Percentiles rank a stretch among this genome's conserved stretches.
These are phyloP conservation scores for Pseudozyma sp. DNA, from an alignment of 1,284 basidiomycete species.

Conservation along the genomic window DNA sequence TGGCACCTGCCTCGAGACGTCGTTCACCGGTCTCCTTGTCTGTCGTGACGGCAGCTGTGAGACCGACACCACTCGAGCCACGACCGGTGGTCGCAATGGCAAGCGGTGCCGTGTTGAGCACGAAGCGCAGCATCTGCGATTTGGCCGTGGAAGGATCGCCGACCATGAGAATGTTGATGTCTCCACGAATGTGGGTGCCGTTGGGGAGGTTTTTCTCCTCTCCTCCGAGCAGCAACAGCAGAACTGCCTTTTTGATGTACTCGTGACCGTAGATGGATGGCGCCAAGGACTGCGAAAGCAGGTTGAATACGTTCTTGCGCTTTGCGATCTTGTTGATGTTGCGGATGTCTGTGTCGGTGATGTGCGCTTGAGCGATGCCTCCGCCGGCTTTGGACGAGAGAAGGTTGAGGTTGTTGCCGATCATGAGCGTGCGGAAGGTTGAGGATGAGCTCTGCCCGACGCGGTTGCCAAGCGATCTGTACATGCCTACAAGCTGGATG, in stretches of 20 bases:
- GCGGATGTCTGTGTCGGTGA: conserved; percentile 95
- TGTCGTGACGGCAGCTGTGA: conserved; percentile 98
- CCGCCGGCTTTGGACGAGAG: conserved; percentile 95
- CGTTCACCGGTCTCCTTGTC: conserved; percentile 96
- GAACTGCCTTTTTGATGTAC: conserved; percentile 92
- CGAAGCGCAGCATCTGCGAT: conserved; percentile 94
- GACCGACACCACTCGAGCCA: conserved; percentile 96
- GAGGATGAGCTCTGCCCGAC: conserved; percentile 77
- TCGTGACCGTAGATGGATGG: conserved; percentile 98
- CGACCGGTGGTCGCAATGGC: conserved; percentile 98
- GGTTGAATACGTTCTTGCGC: conserved; percentile 81
- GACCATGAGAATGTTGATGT: conserved; percentile 99
- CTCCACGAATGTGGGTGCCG: conserved; percentile 98
- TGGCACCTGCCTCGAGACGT: conserved; percentile 95
- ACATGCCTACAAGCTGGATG: conserved; percentile 95
- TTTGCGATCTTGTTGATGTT: conserved; percentile 95
- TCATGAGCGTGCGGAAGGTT: conserved; percentile 89
- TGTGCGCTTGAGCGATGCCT: conserved; percentile 89
- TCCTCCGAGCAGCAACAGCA: conserved; percentile 92
- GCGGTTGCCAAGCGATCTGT: conserved; percentile 87
- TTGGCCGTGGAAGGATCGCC: conserved; percentile 99
- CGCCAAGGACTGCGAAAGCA: conserved; percentile 93
- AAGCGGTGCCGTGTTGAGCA: conserved; percentile 93
- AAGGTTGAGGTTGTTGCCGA: conserved; percentile 96
- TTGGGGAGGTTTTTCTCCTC: conserved; percentile 98